Evolutionary conservation across 768 basidiomycete species (phyloP).

Genomic region (Boletus barrowsii): DNA sequence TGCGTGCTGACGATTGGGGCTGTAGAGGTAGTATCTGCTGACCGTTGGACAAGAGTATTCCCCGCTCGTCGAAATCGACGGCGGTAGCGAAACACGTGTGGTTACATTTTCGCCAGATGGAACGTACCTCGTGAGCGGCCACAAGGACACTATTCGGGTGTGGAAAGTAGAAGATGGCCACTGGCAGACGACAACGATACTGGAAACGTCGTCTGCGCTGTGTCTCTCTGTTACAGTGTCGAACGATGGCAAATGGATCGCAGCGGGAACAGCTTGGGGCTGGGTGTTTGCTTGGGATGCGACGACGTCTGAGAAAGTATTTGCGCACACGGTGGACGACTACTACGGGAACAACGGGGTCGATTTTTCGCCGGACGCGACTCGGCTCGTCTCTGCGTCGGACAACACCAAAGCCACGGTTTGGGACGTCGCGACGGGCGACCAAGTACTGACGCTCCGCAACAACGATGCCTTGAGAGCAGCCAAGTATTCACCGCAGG

Average conservation of each 20-base stretch:
- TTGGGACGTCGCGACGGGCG: not conserved
- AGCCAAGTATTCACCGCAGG: not conserved
- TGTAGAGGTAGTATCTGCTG: not conserved
- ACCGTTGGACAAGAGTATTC: not conserved
- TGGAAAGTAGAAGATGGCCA: constrained; percentile 2
- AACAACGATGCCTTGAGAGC: not conserved
- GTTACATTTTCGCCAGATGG: not conserved
- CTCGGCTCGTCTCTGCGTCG: not conserved
- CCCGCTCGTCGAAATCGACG: not conserved
- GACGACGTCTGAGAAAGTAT: not conserved
- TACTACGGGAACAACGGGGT: not conserved
- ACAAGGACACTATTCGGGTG: not conserved
- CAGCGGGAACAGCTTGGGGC: not conserved
- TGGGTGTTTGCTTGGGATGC: not conserved
- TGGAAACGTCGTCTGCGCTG: too few relatives aligned
- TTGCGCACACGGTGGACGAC: not conserved
- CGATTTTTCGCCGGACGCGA: constrained; percentile 6
- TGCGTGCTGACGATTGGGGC: not conserved
- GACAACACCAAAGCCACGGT: not conserved
- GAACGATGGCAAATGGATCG: not conserved
- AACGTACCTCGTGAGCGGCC: not conserved
- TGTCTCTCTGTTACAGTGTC: not conserved
- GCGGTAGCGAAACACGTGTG: not conserved
- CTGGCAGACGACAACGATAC: too few relatives aligned
- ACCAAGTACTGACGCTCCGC: not conserved